Evolutionary conservation across 805 yeast species (phyloP).

Genomic region (Priceomyces carsonii): DNA sequence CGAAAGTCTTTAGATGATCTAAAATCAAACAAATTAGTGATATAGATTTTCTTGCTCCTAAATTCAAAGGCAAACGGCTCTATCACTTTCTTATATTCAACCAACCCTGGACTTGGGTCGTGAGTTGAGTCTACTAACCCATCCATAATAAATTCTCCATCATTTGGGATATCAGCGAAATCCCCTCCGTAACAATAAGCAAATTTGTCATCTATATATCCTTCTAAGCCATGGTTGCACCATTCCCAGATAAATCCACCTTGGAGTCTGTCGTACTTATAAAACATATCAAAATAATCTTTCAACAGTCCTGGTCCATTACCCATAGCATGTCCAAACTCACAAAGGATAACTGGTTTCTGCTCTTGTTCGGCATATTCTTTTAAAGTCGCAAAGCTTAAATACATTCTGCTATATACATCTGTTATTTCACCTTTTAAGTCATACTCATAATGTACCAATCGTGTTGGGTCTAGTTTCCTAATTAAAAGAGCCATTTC

Average conservation of each 20-base stretch:
- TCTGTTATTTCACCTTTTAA: slow-evolving; percentile 24
- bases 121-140: slow-evolving; percentile 32
- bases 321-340: slow-evolving; percentile 41
- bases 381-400: slow-evolving; percentile 19
- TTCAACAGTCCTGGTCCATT: slow-evolving; percentile 35
- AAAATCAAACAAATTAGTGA: slow-evolving; percentile 20
- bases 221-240: slow-evolving; percentile 36
- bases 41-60: slow-evolving; percentile 8
- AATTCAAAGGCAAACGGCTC: slow-evolving; percentile 25
- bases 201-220: slow-evolving; percentile 9
- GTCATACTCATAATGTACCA: slow-evolving; percentile 37
- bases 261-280: slow-evolving; percentile 25
- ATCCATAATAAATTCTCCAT: slow-evolving; percentile 38
- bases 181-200: slow-evolving; percentile 36
- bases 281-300: slow-evolving; percentile 32
- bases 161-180: slow-evolving; percentile 34
- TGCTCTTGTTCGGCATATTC: slow-evolving; percentile 13
- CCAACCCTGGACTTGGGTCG: slow-evolving; percentile 33
- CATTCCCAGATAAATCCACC: slow-evolving; percentile 44
- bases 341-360: slow-evolving; percentile 36
- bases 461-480: slow-evolving; percentile 23
- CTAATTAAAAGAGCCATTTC: slow-evolving; percentile 26
- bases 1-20: slow-evolving; percentile 12
- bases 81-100: slow-evolving; percentile 30
- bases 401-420: slow-evolving; percentile 33